Evolutionary conservation across 2,329 filamentous ascomycete genomes (phyloP).

Genomic region (Pseudogymnoascus sp.): DNA sequence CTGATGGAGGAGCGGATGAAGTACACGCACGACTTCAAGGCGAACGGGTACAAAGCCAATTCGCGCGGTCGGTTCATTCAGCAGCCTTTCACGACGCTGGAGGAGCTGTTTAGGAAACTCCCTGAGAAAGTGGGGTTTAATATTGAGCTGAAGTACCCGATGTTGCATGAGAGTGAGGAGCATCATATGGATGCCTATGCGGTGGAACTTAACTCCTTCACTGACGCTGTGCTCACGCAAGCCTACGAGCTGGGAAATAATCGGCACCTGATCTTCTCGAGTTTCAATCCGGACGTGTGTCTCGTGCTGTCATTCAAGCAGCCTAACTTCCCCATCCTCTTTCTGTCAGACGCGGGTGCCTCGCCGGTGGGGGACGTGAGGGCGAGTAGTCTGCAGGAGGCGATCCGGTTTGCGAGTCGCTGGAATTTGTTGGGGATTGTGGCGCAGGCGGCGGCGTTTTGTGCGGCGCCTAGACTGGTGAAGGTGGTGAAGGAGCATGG

Average conservation of each 20-base stretch:
- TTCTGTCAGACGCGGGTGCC: constrained; percentile 85
- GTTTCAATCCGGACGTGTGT: constrained; percentile 96
- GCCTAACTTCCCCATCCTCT: constrained; percentile 89
- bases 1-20: constrained; percentile 76
- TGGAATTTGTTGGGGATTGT: constrained; percentile 96
- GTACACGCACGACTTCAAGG: constrained; percentile 90
- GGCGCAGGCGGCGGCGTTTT: constrained; percentile 76
- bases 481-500: constrained; percentile 91
- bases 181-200: constrained; percentile 96
- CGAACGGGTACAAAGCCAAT: constrained; percentile 93
- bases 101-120: constrained; percentile 83
- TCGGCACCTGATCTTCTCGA: constrained; percentile 96
- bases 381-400: constrained; percentile 87
- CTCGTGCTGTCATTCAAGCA: constrained; percentile 93
- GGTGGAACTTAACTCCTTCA: constrained; percentile 92
- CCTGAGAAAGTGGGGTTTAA: constrained; percentile 87
- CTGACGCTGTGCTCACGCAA: constrained; percentile 82
- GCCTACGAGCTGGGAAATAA: constrained; percentile 70
- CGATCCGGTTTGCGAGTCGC: constrained; percentile 83
- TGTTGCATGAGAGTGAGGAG: constrained; percentile 91
- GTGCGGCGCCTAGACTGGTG: constrained; percentile 81
- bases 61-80: constrained; percentile 91
- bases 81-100: constrained; percentile 87
- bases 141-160: constrained; percentile 98
- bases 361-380: constrained; percentile 76